Evolutionary conservation across 768 basidiomycete species (phyloP).

Genomic region (Thelephora ganbajun): DNA sequence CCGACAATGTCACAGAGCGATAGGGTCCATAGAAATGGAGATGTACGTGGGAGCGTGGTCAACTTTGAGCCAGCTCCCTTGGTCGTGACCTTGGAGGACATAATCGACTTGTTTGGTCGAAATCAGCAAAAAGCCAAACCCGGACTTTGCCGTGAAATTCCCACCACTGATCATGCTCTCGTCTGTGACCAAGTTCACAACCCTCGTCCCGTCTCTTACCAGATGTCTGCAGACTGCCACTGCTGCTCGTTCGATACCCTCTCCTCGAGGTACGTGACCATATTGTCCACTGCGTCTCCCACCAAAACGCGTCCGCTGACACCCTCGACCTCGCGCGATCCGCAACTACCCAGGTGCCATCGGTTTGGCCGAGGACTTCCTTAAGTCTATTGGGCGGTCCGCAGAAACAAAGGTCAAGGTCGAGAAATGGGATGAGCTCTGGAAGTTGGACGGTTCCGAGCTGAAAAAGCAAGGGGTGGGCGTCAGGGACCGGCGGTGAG

Average conservation of each 20-base stretch:
- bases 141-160: no score
- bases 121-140: no score
- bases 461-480: constrained; percentile 53
- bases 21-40: no score
- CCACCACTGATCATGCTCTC: background rate
- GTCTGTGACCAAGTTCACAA: background rate
- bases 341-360: constrained; percentile 28
- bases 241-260: constrained; percentile 21
- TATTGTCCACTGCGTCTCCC: constrained; percentile 6
- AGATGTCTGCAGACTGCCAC: constrained; percentile 22
- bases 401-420: constrained; percentile 48
- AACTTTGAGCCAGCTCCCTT: no score
- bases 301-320: constrained; percentile 3
- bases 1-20: no score
- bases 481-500: constrained; percentile 58
- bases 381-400: constrained; percentile 61
- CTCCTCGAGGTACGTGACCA: constrained; percentile 18
- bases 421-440: constrained; percentile 63
- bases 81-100: no score
- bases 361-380: constrained; percentile 44
- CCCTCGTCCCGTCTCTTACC: constrained; percentile 7
- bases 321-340: background rate
- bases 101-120: no score
- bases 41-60: no score
- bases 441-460: constrained; percentile 40